Conservation (phyloP, 306 rosid genomes). For the Acacia confusa region DNA sequence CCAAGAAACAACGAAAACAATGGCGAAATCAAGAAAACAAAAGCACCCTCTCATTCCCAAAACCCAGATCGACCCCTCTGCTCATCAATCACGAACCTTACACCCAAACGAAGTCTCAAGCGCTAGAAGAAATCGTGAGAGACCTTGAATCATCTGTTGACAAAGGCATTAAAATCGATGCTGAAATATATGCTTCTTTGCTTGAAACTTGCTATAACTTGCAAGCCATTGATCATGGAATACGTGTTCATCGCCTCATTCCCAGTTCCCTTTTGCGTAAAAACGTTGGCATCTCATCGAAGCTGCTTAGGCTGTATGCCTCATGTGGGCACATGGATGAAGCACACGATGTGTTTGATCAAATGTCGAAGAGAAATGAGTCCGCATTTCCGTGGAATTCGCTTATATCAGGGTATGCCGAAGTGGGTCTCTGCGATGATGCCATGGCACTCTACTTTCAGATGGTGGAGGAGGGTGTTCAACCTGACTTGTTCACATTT, state of each 20-base stretch:
- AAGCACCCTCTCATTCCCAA: constrained; percentile 47
- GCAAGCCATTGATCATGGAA: constrained; percentile 50
- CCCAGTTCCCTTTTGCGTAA: constrained; percentile 51
- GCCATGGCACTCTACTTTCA: constrained; percentile 91
- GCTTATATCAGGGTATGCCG: constrained; percentile 77
- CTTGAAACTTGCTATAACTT: constrained; percentile 71
- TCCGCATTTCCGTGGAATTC: constrained; percentile 88
- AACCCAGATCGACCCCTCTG: constrained; percentile 70
- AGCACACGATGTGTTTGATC: constrained; percentile 83
- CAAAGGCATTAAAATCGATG: constrained; percentile 55
- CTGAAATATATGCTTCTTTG: constrained; percentile 68
- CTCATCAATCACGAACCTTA: constrained; percentile 52
- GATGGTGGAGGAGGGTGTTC: constrained; percentile 80
- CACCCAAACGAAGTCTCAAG: constrained; percentile 63
- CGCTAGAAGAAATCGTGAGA: constrained; percentile 61
- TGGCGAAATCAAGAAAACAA: constrained; percentile 37
- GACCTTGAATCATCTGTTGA: constrained; percentile 65
- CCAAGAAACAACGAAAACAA: constrained; percentile 32
- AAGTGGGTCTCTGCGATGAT: constrained; percentile 60
- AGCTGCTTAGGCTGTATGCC: constrained; percentile 70
- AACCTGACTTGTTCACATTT: constrained; percentile 73
- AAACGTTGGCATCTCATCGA: constrained; percentile 66
- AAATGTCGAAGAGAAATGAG: constrained; percentile 52
- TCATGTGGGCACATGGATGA: constrained; percentile 51
- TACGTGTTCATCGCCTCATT: constrained; percentile 67